These are phyloP conservation scores for Stagonosporopsis rhizophila DNA, from an alignment of 2,329 filamentous ascomycete genomes.

Conservation along the genomic window DNA sequence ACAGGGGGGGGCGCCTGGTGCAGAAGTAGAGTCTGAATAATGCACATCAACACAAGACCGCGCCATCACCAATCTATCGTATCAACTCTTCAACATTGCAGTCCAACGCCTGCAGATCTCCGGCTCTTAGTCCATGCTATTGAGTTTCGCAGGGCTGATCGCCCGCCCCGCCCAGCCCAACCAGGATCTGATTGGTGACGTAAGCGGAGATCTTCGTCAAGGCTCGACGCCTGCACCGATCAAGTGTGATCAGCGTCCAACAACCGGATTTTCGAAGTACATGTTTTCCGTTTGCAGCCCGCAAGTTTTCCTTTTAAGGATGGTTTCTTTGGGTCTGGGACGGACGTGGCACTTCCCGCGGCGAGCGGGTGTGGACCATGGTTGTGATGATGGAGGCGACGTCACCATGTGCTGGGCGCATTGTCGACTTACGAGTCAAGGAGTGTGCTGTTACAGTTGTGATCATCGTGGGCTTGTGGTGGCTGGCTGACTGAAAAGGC, in stretches of 20 bases:
- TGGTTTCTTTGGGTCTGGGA: background rate
- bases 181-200: conserved; percentile 11
- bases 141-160: background rate
- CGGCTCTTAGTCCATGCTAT: background rate
- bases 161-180: no score
- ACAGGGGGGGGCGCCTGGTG: background rate
- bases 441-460: background rate
- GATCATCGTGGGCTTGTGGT: background rate
- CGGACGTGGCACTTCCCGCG: background rate
- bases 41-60: background rate
- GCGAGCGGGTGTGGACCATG: background rate
- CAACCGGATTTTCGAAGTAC: background rate
- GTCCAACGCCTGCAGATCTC: background rate
- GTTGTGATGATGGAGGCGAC: background rate
- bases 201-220: conserved; percentile 3
- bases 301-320: background rate
- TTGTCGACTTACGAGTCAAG: no score
- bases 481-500: background rate
- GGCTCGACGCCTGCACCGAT: conserved; percentile 3
- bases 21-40: background rate
- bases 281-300: background rate
- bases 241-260: background rate
- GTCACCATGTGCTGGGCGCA: background rate
- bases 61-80: no score
- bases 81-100: background rate